Conservation (phyloP, 1,284 basidiomycete genomes). For the Heterobasidion irregulare region DNA sequence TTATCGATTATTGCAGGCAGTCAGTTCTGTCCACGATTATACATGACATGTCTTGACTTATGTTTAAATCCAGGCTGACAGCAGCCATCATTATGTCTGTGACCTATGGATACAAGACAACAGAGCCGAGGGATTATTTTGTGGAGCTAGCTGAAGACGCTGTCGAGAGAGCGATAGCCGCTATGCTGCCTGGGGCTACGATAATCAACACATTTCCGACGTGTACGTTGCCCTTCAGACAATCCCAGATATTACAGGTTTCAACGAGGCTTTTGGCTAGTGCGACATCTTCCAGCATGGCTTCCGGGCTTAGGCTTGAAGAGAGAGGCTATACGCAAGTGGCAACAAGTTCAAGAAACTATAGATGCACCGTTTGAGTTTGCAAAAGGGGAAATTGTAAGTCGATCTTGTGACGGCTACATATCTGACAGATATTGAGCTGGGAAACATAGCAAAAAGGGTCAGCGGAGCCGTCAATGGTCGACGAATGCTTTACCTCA, state of each 20-base stretch:
- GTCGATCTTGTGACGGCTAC: background rate
- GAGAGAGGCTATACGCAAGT: background rate
- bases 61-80: background rate
- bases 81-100: background rate
- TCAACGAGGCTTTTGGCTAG: background rate
- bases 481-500: no score
- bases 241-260: no score
- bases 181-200: background rate
- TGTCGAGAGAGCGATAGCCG: background rate
- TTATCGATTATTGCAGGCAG: background rate
- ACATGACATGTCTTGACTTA: background rate
- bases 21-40: background rate
- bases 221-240: no score
- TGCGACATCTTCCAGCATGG: background rate
- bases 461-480: no score
- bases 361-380: background rate
- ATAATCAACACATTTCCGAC: slow-evolving; percentile 6
- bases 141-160: background rate
- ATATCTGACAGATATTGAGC: no score
- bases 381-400: background rate
- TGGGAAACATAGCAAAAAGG: no score
- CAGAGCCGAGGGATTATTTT: background rate
- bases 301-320: background rate
- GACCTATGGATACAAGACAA: slow-evolving; percentile 4
- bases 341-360: background rate